phyloP scores from a whole-genome alignment of 2,329 filamentous ascomycete species.

The Scedosporium boydii region DNA sequence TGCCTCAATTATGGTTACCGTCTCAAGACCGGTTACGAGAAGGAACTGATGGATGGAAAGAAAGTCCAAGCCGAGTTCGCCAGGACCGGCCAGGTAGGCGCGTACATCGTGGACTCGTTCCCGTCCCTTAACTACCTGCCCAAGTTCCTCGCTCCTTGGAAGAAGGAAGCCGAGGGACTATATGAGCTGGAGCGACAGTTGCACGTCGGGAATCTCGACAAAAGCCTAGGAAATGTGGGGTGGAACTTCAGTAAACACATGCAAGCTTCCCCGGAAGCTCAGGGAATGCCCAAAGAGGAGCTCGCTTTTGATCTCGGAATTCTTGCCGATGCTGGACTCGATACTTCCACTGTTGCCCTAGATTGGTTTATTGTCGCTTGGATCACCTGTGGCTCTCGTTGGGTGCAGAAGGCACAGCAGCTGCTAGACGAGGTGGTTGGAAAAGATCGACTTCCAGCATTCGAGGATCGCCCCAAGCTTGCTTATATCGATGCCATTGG shows the following conservation, averaged over 20 bases:
- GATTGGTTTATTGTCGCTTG: conserved; percentile 22
- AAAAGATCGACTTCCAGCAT: conserved; percentile 24
- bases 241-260: conserved; percentile 24
- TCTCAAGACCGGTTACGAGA: conserved; percentile 17
- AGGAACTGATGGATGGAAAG: conserved; percentile 15
- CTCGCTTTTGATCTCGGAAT: conserved; percentile 23
- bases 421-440: conserved; percentile 32
- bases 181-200: conserved; percentile 15
- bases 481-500: conserved; percentile 30
- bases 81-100: conserved; percentile 18
- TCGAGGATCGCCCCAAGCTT: conserved; percentile 26
- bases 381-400: conserved; percentile 12
- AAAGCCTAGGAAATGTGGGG: conserved; percentile 11
- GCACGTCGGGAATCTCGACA: conserved; percentile 16
- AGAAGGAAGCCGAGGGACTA: conserved; percentile 18
- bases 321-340: conserved; percentile 20
- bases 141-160: conserved; percentile 23
- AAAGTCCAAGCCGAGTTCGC: conserved; percentile 17
- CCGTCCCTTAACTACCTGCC: conserved; percentile 32
- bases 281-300: conserved; percentile 17
- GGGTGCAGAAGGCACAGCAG: conserved; percentile 25
- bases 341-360: conserved; percentile 19
- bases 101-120: conserved; percentile 29
- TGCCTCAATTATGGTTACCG: conserved; percentile 25
- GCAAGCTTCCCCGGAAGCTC: conserved; percentile 10